Evolutionary conservation across 1,284 basidiomycete species (phyloP), one percentile per base, ranked within the genome.

Genomic region (Xerocomus minutiporus): DNA sequence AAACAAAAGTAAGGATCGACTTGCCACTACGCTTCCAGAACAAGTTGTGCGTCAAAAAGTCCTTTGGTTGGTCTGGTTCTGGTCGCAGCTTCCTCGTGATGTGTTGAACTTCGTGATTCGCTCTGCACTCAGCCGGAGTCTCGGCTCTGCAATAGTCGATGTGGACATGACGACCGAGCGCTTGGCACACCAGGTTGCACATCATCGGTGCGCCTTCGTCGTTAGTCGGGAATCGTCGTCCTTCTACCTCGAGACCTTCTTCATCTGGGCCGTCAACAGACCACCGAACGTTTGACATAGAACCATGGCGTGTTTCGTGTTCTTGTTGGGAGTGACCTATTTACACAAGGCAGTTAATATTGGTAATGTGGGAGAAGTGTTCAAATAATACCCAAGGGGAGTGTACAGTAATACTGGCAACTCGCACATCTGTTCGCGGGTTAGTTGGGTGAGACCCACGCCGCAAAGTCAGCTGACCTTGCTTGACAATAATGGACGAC

Each of bases 161-260:
- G 55, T 84, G 83, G 0, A 68, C 69, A 50, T 84, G 83, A 29
- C 67, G 54, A 17, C 66, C 65, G 0, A 68, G 47, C 2, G 55
- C 54, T 34, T 77, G 51, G 57, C 66, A 75, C 52, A 82, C 67
- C 13, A 83, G 62, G 40, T 72, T 80, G 62, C 83, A 85, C 66
- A 84, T 72, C 77, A 84, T 82, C 0, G 83, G 83, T 1, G 80
- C 80, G 15, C 83, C 82, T 35, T 79, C 77, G 46, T 83, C 80
- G 26, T 73, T 74, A 0, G 77, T 61, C 0, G 72, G 78, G 59
- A 79, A 85, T 45, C 73, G 77, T 42, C 74, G 73, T 2, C 82
- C 81, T 46, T 75, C 72, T 3, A 83, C 63, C 54, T 84, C 82
- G 2, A 83, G 54, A 15, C 68, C 64, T 28, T 54, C 59, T 28